Evolutionary conservation across 2,329 filamentous ascomycete genomes (phyloP), one percentile per base, ranked within the genome.

Genomic region (Botrytis tulipae): DNA sequence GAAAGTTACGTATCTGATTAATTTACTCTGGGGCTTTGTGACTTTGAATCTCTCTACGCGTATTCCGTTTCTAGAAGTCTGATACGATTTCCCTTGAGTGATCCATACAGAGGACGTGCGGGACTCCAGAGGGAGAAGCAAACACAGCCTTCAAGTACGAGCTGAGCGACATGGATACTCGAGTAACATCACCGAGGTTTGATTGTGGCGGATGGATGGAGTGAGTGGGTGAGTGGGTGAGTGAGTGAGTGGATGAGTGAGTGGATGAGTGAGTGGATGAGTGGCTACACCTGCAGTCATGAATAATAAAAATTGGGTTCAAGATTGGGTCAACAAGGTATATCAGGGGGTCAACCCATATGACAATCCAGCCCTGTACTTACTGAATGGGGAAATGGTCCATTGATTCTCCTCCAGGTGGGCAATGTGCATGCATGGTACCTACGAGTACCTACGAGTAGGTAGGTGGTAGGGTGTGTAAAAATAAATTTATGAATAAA

Each of bases 331-430:
- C 9, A 37, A 16, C 59, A 61, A 61, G 59, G 32, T 8, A 61
- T 16, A n/a, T 37, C 25, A 37, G 35, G 35, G 59, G 37, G 35
- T n/a, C 48, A 14, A 14, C 35, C 22, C 59, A n/a, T 57, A 62
- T 25, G 60, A 62, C 25, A 62, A 18, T 35, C 46, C 32, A 67
- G 65, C 63, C 44, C 46, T 67, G 44, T 67, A 37, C 46, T 68
- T 54, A 22, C 65, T 4, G 35, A 14, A 68, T 57, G 35, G 10
- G 66, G 51, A 42, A 69, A 57, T 44, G 37, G 18, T 44, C 42
- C n/a, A 20, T 32, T 32, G n/a, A 18, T 29, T 54, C 25, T 51
- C 25, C 12, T n/a, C 48, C 12, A 54, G 48, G 48, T 54, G 48
- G 48, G 48, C 48, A 54, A 16, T 54, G 48, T 54, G 48, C 48